These are phyloP conservation scores for Wickerhamomyces strasburgensis DNA, from an alignment of 805 yeast genomes.

Conservation along the genomic window DNA sequence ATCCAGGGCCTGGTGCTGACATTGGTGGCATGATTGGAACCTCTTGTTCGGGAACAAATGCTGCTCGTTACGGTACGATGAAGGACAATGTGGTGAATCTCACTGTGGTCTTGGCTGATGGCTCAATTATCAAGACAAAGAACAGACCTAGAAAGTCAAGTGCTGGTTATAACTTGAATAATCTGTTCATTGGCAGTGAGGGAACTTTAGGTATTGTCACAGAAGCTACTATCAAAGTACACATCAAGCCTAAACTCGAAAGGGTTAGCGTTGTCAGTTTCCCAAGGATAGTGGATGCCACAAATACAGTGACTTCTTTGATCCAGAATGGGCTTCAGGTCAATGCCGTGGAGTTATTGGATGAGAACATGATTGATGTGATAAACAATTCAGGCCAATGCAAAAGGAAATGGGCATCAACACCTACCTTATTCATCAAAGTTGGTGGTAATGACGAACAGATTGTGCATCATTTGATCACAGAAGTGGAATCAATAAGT, in stretches of 20 bases:
- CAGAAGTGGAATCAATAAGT: slow-evolving; percentile 45
- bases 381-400: slow-evolving; percentile 52
- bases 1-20: slow-evolving; percentile 75
- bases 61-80: slow-evolving; percentile 74
- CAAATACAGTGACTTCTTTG: slow-evolving; percentile 56
- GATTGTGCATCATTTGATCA: slow-evolving; percentile 36
- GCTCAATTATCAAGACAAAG: slow-evolving; percentile 66
- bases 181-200: slow-evolving; percentile 66
- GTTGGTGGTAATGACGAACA: slow-evolving; percentile 42
- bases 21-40: slow-evolving; percentile 76
- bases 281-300: slow-evolving; percentile 64
- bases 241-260: slow-evolving; percentile 59
- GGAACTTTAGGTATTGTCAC: slow-evolving; percentile 76
- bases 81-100: slow-evolving; percentile 62
- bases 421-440: slow-evolving; percentile 60
- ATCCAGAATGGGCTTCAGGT: slow-evolving; percentile 57
- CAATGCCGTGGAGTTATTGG: slow-evolving; percentile 70
- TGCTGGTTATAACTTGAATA: slow-evolving; percentile 69
- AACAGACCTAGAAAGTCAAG: slow-evolving; percentile 63
- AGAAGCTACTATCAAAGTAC: slow-evolving; percentile 66
- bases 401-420: slow-evolving; percentile 45
- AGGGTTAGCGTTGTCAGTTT: slow-evolving; percentile 67
- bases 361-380: slow-evolving; percentile 62
- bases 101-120: slow-evolving; percentile 76
- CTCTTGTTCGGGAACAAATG: slow-evolving; percentile 77